phyloP scores from a whole-genome alignment of 768 basidiomycete species.

The Trametes coccinea region DNA sequence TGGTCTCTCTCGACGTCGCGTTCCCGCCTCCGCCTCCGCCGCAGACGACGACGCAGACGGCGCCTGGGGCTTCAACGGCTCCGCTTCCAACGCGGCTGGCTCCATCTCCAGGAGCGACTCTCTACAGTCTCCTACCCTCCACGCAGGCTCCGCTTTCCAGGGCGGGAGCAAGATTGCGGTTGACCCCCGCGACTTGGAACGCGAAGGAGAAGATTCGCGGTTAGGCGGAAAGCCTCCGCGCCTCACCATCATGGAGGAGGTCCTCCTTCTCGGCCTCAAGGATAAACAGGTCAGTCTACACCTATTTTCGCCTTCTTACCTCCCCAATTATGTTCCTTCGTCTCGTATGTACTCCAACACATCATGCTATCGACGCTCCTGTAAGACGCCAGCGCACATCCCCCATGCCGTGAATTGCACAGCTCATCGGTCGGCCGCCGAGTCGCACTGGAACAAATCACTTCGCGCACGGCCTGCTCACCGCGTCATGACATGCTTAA shows the following conservation, averaged over 20 bases:
- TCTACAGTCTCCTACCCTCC: conserved; percentile 28
- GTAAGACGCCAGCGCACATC: no score
- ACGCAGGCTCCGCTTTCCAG: conserved; percentile 82
- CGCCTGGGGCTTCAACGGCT: conserved; percentile 34
- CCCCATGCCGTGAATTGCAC: no score
- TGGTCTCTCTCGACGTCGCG: conserved; percentile 60
- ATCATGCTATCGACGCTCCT: neutral
- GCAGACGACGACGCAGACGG: conserved; percentile 35
- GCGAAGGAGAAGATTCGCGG: conserved; percentile 62
- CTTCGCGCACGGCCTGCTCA: no score
- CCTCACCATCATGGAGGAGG: conserved; percentile 96
- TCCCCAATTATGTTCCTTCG: neutral
- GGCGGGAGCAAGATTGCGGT: conserved; percentile 88
- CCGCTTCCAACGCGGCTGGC: conserved; percentile 22
- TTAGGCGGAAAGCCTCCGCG: conserved; percentile 75
- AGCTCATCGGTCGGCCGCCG: no score
- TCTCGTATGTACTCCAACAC: neutral
- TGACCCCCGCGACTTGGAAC: conserved; percentile 88
- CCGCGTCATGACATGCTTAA: neutral
- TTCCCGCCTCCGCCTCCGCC: conserved; percentile 42
- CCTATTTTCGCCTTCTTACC: neutral
- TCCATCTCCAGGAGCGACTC: conserved; percentile 20
- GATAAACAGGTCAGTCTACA: conserved; percentile 78
- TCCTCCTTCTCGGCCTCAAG: conserved; percentile 89
- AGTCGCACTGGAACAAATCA: no score